Conservation (phyloP, 140 eudicot species). For the Stevia rebaudiana region DNA sequence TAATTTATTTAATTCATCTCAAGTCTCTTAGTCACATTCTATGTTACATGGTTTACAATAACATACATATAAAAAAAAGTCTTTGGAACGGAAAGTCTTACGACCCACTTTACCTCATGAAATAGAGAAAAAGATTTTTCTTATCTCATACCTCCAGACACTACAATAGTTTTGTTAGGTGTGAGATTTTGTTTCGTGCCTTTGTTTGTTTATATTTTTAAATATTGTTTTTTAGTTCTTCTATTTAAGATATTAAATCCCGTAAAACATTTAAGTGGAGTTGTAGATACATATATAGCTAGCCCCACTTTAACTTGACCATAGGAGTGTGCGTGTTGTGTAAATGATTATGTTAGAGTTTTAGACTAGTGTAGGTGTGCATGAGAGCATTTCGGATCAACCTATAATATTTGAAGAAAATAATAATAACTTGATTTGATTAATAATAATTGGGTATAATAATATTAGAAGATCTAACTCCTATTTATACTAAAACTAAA, state of each 20-base stretch:
- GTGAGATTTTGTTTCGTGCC: no score
- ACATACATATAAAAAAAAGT: no score
- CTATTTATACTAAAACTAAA: no score
- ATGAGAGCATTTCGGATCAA: neutral
- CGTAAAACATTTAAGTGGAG: conserved; percentile 7
- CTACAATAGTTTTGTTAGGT: no score
- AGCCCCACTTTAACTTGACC: conserved; percentile 23
- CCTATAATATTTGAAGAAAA: neutral
- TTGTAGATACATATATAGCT: neutral
- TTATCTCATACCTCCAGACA: no score
- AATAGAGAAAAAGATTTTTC: no score
- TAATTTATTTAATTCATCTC: no score
- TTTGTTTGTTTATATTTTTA: neutral
- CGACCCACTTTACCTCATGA: no score
- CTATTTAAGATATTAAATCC: neutral
- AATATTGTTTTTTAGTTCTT: neutral
- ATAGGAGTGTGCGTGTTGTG: conserved; percentile 15
- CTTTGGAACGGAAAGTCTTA: no score
- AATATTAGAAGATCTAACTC: neutral
- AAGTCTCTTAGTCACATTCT: no score
- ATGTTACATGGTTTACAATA: no score
- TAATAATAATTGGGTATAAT: neutral
- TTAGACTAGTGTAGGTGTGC: no score
- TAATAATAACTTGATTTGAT: neutral
- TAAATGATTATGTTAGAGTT: conserved; percentile 22